Evolutionary conservation across 2,329 filamentous ascomycete species (phyloP).

Genomic region (Penicillium concentricum): DNA sequence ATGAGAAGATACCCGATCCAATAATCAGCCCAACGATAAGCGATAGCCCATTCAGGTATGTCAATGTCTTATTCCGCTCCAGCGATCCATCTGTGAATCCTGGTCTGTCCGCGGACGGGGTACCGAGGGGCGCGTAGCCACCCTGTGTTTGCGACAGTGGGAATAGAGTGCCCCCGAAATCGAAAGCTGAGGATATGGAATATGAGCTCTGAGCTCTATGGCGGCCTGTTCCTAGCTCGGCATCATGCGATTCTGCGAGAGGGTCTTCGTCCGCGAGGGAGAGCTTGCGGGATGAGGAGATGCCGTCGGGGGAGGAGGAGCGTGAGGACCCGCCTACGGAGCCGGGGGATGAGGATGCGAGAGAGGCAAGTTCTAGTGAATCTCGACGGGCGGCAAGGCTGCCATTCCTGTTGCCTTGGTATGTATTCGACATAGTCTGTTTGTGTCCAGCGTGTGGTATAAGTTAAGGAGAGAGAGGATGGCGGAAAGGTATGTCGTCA

Average conservation of each 20-base stretch:
- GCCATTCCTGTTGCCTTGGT: conserved; percentile 30
- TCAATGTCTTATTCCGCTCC: conserved; percentile 94
- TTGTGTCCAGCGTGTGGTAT: neutral
- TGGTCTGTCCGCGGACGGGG: conserved; percentile 61
- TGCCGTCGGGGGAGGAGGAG: conserved; percentile 74
- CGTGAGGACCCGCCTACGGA: conserved; percentile 65
- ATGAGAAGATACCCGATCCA: conserved; percentile 94
- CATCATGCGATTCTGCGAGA: conserved; percentile 55
- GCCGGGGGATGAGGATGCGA: conserved; percentile 77
- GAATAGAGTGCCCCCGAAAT: conserved; percentile 91
- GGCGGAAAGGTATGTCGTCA: neutral
- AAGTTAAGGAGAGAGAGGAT: neutral
- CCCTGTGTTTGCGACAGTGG: conserved; percentile 80
- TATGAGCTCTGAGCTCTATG: conserved; percentile 65
- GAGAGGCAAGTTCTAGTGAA: conserved; percentile 92
- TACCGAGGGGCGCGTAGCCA: conserved; percentile 83
- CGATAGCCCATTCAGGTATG: conserved; percentile 88
- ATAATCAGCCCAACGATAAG: conserved; percentile 92
- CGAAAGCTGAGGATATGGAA: conserved; percentile 89
- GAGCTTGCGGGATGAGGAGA: conserved; percentile 86
- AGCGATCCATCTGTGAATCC: conserved; percentile 66
- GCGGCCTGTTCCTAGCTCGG: conserved; percentile 51
- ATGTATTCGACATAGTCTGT: conserved; percentile 34
- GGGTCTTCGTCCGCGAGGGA: conserved; percentile 88
- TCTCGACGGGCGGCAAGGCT: conserved; percentile 62